phyloP scores from a whole-genome alignment of 805 yeast genomes.

The Tetrapisispora taiwanensis region DNA sequence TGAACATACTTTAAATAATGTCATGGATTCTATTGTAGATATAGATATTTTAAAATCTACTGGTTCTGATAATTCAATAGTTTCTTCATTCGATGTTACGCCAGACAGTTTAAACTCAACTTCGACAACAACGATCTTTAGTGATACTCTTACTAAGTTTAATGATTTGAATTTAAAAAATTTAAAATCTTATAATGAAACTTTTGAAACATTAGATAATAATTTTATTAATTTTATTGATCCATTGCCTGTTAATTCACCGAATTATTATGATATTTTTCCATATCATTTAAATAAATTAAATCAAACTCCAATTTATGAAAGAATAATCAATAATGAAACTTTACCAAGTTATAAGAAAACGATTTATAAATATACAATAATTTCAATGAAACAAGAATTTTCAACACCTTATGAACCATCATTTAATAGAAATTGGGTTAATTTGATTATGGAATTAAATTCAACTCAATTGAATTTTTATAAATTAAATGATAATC shows the following conservation, averaged over 20 bases:
- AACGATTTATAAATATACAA: slow-evolving; percentile 49
- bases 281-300: slow-evolving; percentile 8
- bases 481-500: slow-evolving; percentile 36
- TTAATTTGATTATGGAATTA: slow-evolving; percentile 53
- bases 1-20: too few relatives aligned
- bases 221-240: not conserved
- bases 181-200: not conserved
- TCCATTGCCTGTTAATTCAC: slow-evolving; percentile 27
- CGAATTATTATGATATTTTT: slow-evolving; percentile 19
- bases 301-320: slow-evolving; percentile 26
- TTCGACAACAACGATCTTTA: not conserved
- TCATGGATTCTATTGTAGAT: not conserved
- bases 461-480: slow-evolving; percentile 81
- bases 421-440: slow-evolving; percentile 63
- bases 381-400: slow-evolving; percentile 58
- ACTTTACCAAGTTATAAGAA: slow-evolving; percentile 58
- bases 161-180: not conserved
- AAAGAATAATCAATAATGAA: slow-evolving; percentile 28
- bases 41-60: not conserved
- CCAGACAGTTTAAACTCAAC: not conserved
- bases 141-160: not conserved
- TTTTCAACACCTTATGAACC: slow-evolving; percentile 68
- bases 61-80: not conserved
- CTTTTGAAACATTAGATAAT: not conserved
- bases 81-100: not conserved